Percentiles rank a stretch among this genome's conserved stretches.
Evolutionary conservation across 148 eudicot genomes (phyloP).

Genomic region (Heliosperma pusillum): DNA sequence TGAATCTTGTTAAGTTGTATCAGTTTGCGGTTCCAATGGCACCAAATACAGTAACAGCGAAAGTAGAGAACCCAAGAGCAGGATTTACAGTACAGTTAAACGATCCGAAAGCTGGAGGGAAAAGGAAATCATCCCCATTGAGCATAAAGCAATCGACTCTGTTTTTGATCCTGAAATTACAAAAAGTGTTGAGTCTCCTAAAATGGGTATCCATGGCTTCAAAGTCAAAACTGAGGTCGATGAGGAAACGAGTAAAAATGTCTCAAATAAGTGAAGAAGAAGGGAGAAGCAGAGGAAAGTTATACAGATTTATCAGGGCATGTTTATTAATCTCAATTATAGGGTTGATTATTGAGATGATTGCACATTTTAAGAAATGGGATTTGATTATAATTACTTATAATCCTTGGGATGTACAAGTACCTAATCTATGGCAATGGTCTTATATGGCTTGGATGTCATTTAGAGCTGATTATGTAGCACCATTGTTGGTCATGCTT

Average conservation of each 20-base stretch:
- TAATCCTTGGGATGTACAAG: slow-evolving; percentile 10
- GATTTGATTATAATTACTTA: slow-evolving; percentile 13
- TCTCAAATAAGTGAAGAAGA: slow-evolving; percentile 24
- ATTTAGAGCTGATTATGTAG: slow-evolving; percentile 35
- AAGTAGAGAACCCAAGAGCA: slow-evolving; percentile 19
- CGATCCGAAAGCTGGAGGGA: slow-evolving; percentile 16
- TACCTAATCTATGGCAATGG: slow-evolving; percentile 17
- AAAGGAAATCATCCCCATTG: slow-evolving; percentile 1
- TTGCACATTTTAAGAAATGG: slow-evolving; percentile 31
- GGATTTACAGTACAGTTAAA: slow-evolving; percentile 13
- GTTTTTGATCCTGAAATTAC: slow-evolving; percentile 31
- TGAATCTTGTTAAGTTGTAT: neutral
- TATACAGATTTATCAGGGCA: slow-evolving; percentile 23
- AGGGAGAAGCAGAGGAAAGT: slow-evolving; percentile 21
- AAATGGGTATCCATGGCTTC: slow-evolving; percentile 18
- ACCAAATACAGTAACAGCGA: slow-evolving; percentile 17
- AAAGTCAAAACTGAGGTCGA: neutral
- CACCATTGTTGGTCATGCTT: slow-evolving; percentile 38
- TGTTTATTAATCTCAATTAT: slow-evolving; percentile 19
- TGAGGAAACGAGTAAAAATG: slow-evolving; percentile 15
- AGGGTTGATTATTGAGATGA: slow-evolving; percentile 20
- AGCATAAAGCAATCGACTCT: slow-evolving; percentile 31
- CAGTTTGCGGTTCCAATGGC: slow-evolving; percentile 15
- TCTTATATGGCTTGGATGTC: slow-evolving; percentile 31
- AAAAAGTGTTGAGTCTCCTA: slow-evolving; percentile 25